Conservation (phyloP, 2,329 filamentous ascomycete species). For the Phyllosticta citrichinensis region DNA sequence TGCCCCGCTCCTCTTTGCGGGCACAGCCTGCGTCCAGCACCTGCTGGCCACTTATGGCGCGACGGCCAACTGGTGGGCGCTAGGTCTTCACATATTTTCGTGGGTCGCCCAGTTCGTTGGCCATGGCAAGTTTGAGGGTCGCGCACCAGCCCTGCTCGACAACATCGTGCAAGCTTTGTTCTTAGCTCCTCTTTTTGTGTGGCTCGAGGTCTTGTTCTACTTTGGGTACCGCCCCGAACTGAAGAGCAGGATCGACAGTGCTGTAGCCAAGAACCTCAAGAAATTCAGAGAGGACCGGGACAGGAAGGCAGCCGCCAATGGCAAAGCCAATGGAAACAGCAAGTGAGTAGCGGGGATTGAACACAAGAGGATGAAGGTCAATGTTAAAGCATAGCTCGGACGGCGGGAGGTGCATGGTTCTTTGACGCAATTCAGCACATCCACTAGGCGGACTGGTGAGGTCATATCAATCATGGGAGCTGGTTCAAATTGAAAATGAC, state of each 20-base stretch:
- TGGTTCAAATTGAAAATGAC: not conserved
- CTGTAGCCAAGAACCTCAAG: constrained; percentile 63
- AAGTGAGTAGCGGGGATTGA: constrained; percentile 7
- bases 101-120: constrained; percentile 91
- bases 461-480: not conserved
- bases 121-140: constrained; percentile 78
- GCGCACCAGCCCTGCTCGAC: constrained; percentile 80
- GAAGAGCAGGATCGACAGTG: constrained; percentile 67
- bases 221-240: constrained; percentile 85
- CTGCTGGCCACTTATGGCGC: constrained; percentile 54
- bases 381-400: not conserved
- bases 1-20: constrained; percentile 63
- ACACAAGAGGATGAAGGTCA: not conserved
- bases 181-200: constrained; percentile 91
- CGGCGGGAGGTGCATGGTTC: not conserved
- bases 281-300: constrained; percentile 56
- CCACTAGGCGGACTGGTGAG: not conserved
- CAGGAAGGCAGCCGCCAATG: constrained; percentile 26
- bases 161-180: constrained; percentile 88
- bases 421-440: not conserved
- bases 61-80: constrained; percentile 54
- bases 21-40: constrained; percentile 66
- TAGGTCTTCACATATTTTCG: constrained; percentile 51
- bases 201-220: constrained; percentile 86
- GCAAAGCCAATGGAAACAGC: constrained; percentile 12